These are phyloP conservation scores for Entomophthora muscae DNA, from an alignment of 371 early-diverging fungal genomes.

Conservation along the genomic window DNA sequence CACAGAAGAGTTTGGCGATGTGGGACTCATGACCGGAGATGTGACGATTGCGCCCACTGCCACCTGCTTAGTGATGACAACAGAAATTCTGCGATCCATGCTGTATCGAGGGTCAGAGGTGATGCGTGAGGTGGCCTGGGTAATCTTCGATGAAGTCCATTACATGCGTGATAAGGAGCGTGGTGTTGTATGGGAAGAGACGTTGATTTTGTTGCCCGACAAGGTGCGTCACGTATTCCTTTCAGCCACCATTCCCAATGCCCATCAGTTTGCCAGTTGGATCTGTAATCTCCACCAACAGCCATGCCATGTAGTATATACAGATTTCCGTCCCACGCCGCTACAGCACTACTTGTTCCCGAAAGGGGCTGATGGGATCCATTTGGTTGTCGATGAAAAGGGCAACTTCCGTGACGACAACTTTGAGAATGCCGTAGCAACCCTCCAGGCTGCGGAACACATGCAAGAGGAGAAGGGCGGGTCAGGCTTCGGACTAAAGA, in stretches of 20 bases:
- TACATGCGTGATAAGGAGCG: constrained; percentile 94
- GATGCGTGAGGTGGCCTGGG: constrained; percentile 98
- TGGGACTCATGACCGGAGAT: constrained; percentile 99
- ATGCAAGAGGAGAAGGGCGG: constrained; percentile 5
- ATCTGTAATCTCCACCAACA: constrained; percentile 91
- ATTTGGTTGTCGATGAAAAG: constrained; percentile 92
- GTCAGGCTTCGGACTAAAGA: constrained; percentile 4
- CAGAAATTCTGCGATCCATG: constrained; percentile 99
- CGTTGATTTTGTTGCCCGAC: constrained; percentile 91
- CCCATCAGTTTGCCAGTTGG: constrained; percentile 99
- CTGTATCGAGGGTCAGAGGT: constrained; percentile 97
- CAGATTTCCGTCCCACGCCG: constrained; percentile 98
- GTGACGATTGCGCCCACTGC: constrained; percentile 97
- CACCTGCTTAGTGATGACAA: constrained; percentile 99
- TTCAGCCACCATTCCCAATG: constrained; percentile 99
- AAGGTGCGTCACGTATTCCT: constrained; percentile 93
- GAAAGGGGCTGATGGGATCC: constrained; percentile 83
- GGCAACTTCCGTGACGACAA: constrained; percentile 86
- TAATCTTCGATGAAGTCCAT: constrained; percentile 99
- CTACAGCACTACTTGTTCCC: constrained; percentile 95
- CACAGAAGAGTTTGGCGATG: constrained; percentile 94
- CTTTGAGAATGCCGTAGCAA: constrained; percentile 75
- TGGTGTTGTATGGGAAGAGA: constrained; percentile 99
- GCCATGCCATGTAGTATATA: constrained; percentile 98
- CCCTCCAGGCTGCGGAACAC: constrained; percentile 25